Evolutionary conservation across 108 stramenopile genomes (phyloP).

Genomic region (Asterionellopsis glacialis): DNA sequence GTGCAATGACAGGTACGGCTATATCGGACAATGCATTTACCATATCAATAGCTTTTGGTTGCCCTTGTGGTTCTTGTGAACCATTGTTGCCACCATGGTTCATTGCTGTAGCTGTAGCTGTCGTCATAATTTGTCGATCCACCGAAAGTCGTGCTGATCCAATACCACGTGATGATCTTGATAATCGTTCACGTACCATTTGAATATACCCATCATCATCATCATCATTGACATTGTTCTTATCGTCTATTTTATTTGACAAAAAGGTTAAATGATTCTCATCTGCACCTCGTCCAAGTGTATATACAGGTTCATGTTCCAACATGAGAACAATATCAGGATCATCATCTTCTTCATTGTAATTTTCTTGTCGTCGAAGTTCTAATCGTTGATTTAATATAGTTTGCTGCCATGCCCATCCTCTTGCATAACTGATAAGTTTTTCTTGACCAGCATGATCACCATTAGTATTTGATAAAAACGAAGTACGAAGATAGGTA

Average conservation of each 20-base stretch:
- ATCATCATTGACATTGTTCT: not conserved
- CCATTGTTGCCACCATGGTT: conserved; percentile 9
- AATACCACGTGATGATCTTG: conserved; percentile 32
- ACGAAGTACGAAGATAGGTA: not conserved
- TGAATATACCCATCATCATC: not conserved
- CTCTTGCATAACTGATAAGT: conserved; percentile 40
- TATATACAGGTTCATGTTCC: conserved; percentile 96
- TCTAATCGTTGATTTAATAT: conserved; percentile 49
- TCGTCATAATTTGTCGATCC: conserved; percentile 24
- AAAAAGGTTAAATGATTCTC: conserved; percentile 72
- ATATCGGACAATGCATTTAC: conserved; percentile 13
- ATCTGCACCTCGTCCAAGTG: conserved; percentile 90
- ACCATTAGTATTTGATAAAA: not conserved
- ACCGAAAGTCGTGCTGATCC: conserved; percentile 46
- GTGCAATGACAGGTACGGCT: conserved; percentile 59
- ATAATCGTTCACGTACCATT: conserved; percentile 13
- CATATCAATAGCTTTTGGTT: not conserved
- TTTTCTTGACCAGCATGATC: not conserved
- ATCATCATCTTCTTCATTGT: not conserved
- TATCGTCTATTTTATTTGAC: conserved; percentile 12
- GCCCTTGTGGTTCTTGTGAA: conserved; percentile 6
- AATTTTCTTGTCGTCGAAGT: conserved; percentile 3
- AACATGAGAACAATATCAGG: conserved; percentile 76
- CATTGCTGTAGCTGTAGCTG: too few species aligned
- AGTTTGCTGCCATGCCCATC: conserved; percentile 75